A percentile compares a stretch with the other conserved stretches of the same genome.
Evolutionary conservation across 2,329 filamentous ascomycete species (phyloP).

Genomic region (Lecanicillium sp.): DNA sequence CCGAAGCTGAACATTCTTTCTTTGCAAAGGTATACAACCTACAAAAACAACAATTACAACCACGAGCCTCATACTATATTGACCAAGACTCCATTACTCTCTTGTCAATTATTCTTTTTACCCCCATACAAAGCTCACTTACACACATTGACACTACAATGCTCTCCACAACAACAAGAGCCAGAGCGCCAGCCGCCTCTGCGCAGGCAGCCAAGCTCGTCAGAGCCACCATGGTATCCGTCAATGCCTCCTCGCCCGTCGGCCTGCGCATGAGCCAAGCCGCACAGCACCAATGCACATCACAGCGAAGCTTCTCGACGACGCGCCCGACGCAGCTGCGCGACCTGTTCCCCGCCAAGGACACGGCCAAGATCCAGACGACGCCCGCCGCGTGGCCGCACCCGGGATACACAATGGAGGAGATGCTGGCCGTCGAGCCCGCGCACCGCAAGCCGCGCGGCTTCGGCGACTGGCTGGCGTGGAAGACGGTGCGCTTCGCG

Average conservation of each 20-base stretch:
- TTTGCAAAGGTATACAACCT: no score
- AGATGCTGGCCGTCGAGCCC: constrained; percentile 68
- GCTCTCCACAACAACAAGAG: constrained; percentile 19
- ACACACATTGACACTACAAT: constrained; percentile 11
- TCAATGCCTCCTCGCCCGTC: constrained; percentile 16
- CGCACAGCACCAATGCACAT: constrained; percentile 12
- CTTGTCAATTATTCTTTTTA: no score
- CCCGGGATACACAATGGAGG: constrained; percentile 65
- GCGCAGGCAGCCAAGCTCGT: constrained; percentile 18
- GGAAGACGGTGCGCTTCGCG: constrained; percentile 66
- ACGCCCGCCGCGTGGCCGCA: constrained; percentile 64
- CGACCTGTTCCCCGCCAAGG: constrained; percentile 56
- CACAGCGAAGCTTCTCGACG: constrained; percentile 39
- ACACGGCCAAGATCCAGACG: constrained; percentile 52
- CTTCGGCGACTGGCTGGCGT: constrained; percentile 70
- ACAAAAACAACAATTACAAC: no score
- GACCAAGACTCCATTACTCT: no score
- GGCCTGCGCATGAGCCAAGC: constrained; percentile 18
- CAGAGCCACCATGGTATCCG: constrained; percentile 12
- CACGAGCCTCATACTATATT: no score
- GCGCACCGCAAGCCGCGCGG: constrained; percentile 70
- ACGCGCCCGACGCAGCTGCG: constrained; percentile 36
- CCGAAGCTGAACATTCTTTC: no score
- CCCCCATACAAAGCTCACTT: no score
- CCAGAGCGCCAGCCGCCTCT: constrained; percentile 15